Percentiles rank a stretch among this genome's conserved stretches.
Evolutionary conservation across 768 basidiomycete species (phyloP).

Genomic region (Termitomyces titanicus): DNA sequence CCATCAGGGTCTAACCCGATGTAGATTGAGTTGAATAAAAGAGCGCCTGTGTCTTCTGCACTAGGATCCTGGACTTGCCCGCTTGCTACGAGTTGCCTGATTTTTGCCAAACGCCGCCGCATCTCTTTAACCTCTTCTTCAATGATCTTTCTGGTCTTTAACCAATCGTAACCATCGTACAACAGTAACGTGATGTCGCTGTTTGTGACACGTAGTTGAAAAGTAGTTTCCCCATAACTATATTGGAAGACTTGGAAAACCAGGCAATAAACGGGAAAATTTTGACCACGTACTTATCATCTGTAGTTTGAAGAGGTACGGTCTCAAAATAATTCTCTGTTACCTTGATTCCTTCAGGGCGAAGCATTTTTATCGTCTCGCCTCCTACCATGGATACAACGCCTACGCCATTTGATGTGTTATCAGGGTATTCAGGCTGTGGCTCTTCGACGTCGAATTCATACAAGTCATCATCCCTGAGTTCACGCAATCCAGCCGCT

Average conservation of each 20-base stretch:
- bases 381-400: constrained; percentile 66
- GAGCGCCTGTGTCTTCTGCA: constrained; percentile 66
- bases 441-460: constrained; percentile 49
- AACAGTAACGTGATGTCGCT: constrained; percentile 68
- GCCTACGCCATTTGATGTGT: constrained; percentile 29
- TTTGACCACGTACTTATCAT: constrained; percentile 38
- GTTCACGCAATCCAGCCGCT: constrained; percentile 70
- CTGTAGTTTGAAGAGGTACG: constrained; percentile 50
- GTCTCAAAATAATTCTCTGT: constrained; percentile 74
- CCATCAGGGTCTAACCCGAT: constrained; percentile 84
- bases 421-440: constrained; percentile 18
- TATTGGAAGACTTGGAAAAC: background rate
- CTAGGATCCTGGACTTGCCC: constrained; percentile 84
- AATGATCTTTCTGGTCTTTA: constrained; percentile 76
- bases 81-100: constrained; percentile 85
- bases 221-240: constrained; percentile 43
- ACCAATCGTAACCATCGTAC: constrained; percentile 97
- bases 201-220: constrained; percentile 55
- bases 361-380: constrained; percentile 82
- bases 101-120: constrained; percentile 80
- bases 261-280: background rate
- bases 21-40: constrained; percentile 92
- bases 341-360: constrained; percentile 56
- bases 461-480: constrained; percentile 70
- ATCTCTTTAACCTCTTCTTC: constrained; percentile 88